phyloP scores from a whole-genome alignment of 352 stramenopile genomes.

The Aphanomyces cochlioides region DNA sequence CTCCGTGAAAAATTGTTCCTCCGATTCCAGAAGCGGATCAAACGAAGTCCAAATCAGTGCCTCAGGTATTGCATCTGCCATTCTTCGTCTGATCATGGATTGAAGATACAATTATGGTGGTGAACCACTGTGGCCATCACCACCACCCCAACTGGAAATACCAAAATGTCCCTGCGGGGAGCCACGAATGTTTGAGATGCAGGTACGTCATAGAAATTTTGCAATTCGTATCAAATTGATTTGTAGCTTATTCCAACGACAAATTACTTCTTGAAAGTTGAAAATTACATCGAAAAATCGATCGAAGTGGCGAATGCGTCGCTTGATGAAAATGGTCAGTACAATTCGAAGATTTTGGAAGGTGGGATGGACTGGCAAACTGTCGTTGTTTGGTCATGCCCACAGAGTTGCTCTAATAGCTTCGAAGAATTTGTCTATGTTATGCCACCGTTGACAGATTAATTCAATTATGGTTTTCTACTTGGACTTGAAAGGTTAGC shows the following conservation, averaged over 20 bases:
- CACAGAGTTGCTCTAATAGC: conserved; percentile 55
- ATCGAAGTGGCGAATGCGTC: conserved; percentile 26
- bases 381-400: conserved; percentile 72
- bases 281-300: conserved; percentile 44
- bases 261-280: conserved; percentile 83
- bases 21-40: conserved; percentile 84
- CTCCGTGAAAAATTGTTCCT: conserved; percentile 69
- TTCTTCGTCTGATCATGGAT: background rate
- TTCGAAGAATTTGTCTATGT: conserved; percentile 70
- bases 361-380: conserved; percentile 80
- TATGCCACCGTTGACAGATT: conserved; percentile 37
- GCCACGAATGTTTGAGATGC: conserved; percentile 72
- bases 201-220: conserved; percentile 29
- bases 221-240: background rate
- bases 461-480: background rate
- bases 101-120: conserved; percentile 60
- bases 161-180: conserved; percentile 56
- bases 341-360: background rate
- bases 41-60: conserved; percentile 65
- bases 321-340: background rate
- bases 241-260: conserved; percentile 63
- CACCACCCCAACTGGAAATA: conserved; percentile 48
- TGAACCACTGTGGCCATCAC: conserved; percentile 72
- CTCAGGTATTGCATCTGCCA: conserved; percentile 48
- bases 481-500: conserved; percentile 45